Percentiles rank a stretch among this genome's conserved stretches.
phyloP scores from a whole-genome alignment of 2,329 filamentous ascomycete species.

The Aspergillus sp. region DNA sequence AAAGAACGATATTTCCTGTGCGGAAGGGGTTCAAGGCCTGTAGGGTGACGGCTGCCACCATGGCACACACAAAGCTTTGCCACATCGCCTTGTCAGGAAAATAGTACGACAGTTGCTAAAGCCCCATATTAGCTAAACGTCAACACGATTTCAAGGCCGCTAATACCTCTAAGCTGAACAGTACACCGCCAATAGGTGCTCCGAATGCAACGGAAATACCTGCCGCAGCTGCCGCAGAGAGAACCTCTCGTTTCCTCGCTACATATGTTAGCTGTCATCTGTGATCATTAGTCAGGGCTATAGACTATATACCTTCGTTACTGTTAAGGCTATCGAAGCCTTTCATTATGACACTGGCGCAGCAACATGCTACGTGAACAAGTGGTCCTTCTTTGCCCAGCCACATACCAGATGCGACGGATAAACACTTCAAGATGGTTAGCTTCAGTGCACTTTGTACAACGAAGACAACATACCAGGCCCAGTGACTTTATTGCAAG shows the following conservation, averaged over 20 bases:
- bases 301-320: conserved; percentile 71
- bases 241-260: conserved; percentile 89
- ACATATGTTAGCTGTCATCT: conserved; percentile 19
- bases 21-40: conserved; percentile 93
- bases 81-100: conserved; percentile 99
- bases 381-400: conserved; percentile 93
- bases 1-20: conserved; percentile 91
- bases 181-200: conserved; percentile 86
- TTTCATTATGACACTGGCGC: conserved; percentile 91
- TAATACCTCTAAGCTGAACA: conserved; percentile 85
- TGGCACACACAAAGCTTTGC: conserved; percentile 98
- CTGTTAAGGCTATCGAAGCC: conserved; percentile 75
- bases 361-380: conserved; percentile 96
- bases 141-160: neutral
- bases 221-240: conserved; percentile 88
- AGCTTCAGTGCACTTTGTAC: conserved; percentile 18
- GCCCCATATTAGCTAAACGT: neutral
- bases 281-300: neutral
- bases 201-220: conserved; percentile 95
- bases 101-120: conserved; percentile 86
- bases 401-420: conserved; percentile 94
- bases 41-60: conserved; percentile 93
- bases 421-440: conserved; percentile 65
- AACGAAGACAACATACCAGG: conserved; percentile 55
- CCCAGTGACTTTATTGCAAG: conserved; percentile 86